Percentiles rank a stretch among this genome's conserved stretches.
phyloP scores from a whole-genome alignment of 148 eudicot species.

The Nyssa sinensis region DNA sequence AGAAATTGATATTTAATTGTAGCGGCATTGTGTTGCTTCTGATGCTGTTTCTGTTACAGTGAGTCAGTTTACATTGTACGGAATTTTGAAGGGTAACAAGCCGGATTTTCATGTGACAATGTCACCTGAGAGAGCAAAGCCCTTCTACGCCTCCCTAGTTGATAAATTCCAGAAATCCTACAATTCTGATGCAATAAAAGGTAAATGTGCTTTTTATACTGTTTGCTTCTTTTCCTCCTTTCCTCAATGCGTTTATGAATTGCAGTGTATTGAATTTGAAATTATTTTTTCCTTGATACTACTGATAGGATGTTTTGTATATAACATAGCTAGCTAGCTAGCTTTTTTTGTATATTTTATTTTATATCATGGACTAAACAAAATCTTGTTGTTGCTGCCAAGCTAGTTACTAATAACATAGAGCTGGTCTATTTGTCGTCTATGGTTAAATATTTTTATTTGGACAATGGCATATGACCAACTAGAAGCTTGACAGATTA shows the following conservation, averaged over 20 bases:
- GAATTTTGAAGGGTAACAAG: constrained; percentile 95
- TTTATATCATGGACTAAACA: background rate
- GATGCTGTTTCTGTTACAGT: constrained; percentile 51
- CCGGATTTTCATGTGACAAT: constrained; percentile 99
- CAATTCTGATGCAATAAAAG: constrained; percentile 64
- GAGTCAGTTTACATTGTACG: constrained; percentile 95
- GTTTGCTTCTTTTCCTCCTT: background rate
- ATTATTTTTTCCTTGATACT: background rate
- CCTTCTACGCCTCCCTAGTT: constrained; percentile 80
- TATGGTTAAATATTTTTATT: too few relatives aligned
- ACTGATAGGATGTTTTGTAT: background rate
- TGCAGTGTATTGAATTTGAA: background rate
- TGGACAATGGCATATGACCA: too few relatives aligned
- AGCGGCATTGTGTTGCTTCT: constrained; percentile 10
- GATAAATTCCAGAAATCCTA: constrained; percentile 71
- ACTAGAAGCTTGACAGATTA: too few relatives aligned
- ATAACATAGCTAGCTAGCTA: background rate
- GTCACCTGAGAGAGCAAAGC: constrained; percentile 83
- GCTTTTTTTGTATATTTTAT: background rate
- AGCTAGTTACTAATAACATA: background rate
- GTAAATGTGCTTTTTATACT: constrained; percentile 24
- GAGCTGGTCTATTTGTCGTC: background rate
- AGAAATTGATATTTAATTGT: constrained; percentile 1
- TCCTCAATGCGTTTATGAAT: background rate
- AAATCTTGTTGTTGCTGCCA: background rate